Evolutionary conservation across 2,329 filamentous ascomycete genomes (phyloP).

Genomic region (Colletotrichum sp.): DNA sequence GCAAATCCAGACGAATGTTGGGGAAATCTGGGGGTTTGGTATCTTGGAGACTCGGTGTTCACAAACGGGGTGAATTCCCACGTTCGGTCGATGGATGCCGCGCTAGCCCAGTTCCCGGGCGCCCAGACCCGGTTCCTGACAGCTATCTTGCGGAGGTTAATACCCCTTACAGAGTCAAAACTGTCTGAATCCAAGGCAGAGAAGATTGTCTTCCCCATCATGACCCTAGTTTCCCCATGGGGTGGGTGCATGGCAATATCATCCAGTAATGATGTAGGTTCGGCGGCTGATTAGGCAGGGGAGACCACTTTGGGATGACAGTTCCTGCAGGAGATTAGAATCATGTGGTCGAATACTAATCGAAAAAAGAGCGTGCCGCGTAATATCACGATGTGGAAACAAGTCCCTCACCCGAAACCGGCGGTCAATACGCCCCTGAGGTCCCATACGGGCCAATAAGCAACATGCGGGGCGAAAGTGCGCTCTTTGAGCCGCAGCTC

Average conservation of each 20-base stretch:
- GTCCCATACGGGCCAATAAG: not conserved
- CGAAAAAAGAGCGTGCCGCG: not conserved
- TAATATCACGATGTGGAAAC: not conserved
- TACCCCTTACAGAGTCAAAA: not conserved
- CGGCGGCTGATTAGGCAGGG: not conserved
- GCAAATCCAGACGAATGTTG: not conserved
- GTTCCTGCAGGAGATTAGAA: not conserved
- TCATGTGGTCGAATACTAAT: not conserved
- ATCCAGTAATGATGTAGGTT: not conserved
- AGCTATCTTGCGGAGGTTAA: not conserved
- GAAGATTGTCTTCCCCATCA: not conserved
- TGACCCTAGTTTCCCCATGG: not conserved
- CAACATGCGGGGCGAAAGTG: not conserved
- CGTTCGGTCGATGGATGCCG: rapidly evolving
- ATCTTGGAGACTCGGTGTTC: not conserved
- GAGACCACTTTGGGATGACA: not conserved
- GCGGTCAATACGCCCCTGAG: not conserved
- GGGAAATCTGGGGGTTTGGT: not conserved
- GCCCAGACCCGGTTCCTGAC: not conserved
- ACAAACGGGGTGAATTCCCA: not conserved
- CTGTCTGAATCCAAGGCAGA: not conserved
- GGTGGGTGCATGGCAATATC: not conserved
- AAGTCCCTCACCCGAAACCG: not conserved
- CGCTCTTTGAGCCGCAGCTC: not conserved
- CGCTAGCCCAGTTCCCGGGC: not conserved